Evolutionary conservation across 2,329 filamentous ascomycete genomes (phyloP).

Genomic region (Myriosclerotinia scirpicola): DNA sequence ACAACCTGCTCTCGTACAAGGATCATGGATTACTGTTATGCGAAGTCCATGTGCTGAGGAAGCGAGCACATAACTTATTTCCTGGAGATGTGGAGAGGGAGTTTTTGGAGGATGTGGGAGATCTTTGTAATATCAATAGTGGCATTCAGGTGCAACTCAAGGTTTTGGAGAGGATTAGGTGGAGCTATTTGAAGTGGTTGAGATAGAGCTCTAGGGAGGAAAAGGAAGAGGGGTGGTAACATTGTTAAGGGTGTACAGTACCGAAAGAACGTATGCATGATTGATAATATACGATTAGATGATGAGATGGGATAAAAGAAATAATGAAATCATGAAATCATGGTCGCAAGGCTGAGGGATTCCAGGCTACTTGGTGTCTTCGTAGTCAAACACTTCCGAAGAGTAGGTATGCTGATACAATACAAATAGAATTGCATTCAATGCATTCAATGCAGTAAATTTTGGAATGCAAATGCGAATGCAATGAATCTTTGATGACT

Average conservation of each 20-base stretch:
- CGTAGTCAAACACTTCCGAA: neutral
- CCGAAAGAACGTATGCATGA: neutral
- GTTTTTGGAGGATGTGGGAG: conserved; percentile 84
- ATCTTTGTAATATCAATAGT: conserved; percentile 76
- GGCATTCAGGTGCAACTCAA: conserved; percentile 76
- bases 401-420: too few species aligned
- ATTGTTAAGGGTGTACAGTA: conserved; percentile 4
- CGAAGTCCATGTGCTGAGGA: conserved; percentile 81
- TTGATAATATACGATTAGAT: conserved; percentile 14
- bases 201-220: conserved; percentile 25
- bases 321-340: conserved; percentile 7
- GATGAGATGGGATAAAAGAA: neutral
- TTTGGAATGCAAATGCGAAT: neutral
- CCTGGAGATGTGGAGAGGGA: conserved; percentile 75
- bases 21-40: conserved; percentile 88
- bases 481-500: neutral
- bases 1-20: conserved; percentile 80
- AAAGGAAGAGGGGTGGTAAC: neutral
- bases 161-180: conserved; percentile 80
- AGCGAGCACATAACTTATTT: conserved; percentile 65
- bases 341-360: conserved; percentile 9
- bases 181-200: conserved; percentile 84
- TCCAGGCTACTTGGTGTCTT: neutral
- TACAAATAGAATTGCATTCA: neutral
- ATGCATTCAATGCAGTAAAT: neutral